Evolutionary conservation across 345 rosid species (phyloP).

Genomic region (Salix caprea): DNA sequence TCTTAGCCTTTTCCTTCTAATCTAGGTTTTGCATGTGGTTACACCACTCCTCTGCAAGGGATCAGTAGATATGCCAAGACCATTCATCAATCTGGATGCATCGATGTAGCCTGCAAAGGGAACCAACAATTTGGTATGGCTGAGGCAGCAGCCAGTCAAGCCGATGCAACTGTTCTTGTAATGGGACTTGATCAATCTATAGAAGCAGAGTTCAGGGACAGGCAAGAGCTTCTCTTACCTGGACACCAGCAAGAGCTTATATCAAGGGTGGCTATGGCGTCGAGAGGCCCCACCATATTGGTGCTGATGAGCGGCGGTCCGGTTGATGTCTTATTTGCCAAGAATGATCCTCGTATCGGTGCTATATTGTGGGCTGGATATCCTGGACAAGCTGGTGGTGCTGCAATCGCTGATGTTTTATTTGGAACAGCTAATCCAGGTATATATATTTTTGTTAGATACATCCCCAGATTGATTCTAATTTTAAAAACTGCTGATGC

Average conservation of each 20-base stretch:
- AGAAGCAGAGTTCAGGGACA: slow-evolving; percentile 27
- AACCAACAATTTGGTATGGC: slow-evolving; percentile 22
- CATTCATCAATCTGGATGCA: slow-evolving; percentile 18
- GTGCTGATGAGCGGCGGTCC: slow-evolving; percentile 34
- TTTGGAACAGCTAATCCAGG: slow-evolving; percentile 30
- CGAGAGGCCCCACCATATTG: slow-evolving; percentile 27
- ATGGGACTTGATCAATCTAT: slow-evolving; percentile 34
- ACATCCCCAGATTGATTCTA: not conserved
- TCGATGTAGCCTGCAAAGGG: slow-evolving; percentile 13
- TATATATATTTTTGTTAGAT: not conserved
- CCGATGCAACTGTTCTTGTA: slow-evolving; percentile 28
- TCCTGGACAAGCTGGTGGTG: slow-evolving; percentile 34
- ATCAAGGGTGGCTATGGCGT: slow-evolving; percentile 28
- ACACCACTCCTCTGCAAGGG: slow-evolving; percentile 29
- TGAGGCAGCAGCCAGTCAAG: slow-evolving; percentile 20
- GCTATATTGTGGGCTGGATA: slow-evolving; percentile 35
- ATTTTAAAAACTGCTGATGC: not conserved
- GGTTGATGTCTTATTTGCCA: slow-evolving; percentile 28
- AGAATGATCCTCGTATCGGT: slow-evolving; percentile 28
- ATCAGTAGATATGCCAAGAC: slow-evolving; percentile 23
- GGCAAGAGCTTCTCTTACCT: slow-evolving; percentile 23
- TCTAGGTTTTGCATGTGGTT: slow-evolving; percentile 25
- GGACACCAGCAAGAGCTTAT: slow-evolving; percentile 32
- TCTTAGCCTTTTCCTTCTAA: not conserved
- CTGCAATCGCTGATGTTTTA: slow-evolving; percentile 31